Conservation (phyloP, 495 filamentous ascomycete genomes). For the Neurospora cerealis region DNA sequence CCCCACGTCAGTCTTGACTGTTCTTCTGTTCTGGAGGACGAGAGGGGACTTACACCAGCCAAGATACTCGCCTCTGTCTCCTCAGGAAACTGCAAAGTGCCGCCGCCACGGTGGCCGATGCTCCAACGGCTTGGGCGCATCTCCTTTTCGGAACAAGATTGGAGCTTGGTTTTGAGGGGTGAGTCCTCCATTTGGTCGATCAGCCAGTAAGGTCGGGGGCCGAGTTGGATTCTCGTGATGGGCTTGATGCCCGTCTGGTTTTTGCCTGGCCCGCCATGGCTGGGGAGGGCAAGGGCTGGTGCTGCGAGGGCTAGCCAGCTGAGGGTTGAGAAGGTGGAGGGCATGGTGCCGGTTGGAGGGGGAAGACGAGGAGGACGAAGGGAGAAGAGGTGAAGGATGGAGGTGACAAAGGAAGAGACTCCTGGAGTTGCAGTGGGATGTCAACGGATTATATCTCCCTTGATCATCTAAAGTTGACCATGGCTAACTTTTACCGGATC, state of each 20-base stretch:
- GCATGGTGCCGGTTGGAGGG: not conserved
- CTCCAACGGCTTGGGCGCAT: constrained; percentile 34
- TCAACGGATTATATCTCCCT: not conserved
- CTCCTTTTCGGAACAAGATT: constrained; percentile 38
- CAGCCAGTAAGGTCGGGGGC: constrained; percentile 48
- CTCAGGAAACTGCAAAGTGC: constrained; percentile 52
- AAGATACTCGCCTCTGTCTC: constrained; percentile 41
- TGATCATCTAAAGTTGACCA: not conserved
- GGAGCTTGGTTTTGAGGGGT: constrained; percentile 44
- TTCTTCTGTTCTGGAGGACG: not conserved
- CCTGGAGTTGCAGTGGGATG: not conserved
- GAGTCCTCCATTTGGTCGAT: constrained; percentile 49
- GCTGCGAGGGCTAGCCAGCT: not conserved
- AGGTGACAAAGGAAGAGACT: not conserved
- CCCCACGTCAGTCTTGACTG: not conserved
- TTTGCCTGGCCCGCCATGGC: constrained; percentile 5
- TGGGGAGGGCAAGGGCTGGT: constrained; percentile 13
- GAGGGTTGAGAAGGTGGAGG: not conserved
- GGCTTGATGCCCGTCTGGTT: constrained; percentile 10
- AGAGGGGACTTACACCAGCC: constrained; percentile 28
- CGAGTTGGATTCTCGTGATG: constrained; percentile 37
- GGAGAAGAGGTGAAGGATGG: not conserved
- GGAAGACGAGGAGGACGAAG: not conserved
- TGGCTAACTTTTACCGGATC: not conserved
- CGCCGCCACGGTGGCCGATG: constrained; percentile 50